Conservation (phyloP, 768 basidiomycete genomes). For the Albatrellus ellisii region DNA sequence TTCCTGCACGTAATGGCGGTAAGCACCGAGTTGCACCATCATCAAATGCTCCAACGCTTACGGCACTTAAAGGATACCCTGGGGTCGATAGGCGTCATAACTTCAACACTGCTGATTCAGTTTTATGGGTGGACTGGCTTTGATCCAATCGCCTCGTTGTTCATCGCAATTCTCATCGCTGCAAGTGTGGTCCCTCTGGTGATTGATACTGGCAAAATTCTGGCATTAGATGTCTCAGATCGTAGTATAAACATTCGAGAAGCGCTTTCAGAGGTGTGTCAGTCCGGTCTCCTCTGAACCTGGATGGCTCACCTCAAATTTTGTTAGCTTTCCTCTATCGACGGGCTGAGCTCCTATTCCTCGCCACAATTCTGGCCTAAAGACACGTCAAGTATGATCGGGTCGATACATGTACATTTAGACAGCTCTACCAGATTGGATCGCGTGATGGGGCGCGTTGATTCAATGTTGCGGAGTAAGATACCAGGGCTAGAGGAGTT, state of each 20-base stretch:
- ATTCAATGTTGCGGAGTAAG: conserved; percentile 50
- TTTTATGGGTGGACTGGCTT: conserved; percentile 98
- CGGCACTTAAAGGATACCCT: conserved; percentile 80
- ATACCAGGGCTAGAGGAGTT: conserved; percentile 82
- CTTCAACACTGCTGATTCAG: conserved; percentile 91
- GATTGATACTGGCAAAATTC: conserved; percentile 80
- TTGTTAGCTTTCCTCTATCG: conserved; percentile 51
- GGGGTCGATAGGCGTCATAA: conserved; percentile 95
- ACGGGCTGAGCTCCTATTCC: conserved; percentile 73
- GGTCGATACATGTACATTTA: conserved; percentile 89
- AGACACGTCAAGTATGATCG: conserved; percentile 73
- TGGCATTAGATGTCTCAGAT: conserved; percentile 76
- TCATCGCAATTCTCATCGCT: conserved; percentile 91
- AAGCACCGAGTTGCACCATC: conserved; percentile 18
- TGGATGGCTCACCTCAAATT: background rate
- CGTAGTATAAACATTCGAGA: conserved; percentile 38
- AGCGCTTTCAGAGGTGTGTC: conserved; percentile 51
- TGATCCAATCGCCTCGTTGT: conserved; percentile 93
- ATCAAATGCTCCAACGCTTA: conserved; percentile 3
- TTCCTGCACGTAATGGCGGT: conserved; percentile 97
- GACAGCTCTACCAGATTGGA: conserved; percentile 30
- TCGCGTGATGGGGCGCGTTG: conserved; percentile 63
- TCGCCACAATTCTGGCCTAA: conserved; percentile 92
- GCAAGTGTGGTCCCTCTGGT: conserved; percentile 94
- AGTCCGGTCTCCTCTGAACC: background rate